Conservation (phyloP, 257 asterid genomes). For the Solanum habrochaites region DNA sequence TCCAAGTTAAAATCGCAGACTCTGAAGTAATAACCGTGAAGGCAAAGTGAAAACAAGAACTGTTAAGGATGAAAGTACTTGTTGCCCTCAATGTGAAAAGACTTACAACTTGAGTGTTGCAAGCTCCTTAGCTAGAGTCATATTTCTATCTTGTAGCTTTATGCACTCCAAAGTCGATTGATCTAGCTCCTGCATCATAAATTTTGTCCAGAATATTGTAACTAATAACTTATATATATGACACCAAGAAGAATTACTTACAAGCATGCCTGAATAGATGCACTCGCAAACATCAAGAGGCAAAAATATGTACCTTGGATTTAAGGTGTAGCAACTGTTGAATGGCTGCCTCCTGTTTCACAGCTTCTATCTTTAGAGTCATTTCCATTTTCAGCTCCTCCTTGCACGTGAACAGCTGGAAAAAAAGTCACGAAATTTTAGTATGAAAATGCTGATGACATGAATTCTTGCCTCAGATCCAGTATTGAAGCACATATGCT, state of each 20-base stretch:
- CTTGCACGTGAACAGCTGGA: conserved; percentile 42
- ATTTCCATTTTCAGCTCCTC: conserved; percentile 50
- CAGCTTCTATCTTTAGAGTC: conserved; percentile 45
- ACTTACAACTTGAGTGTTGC: conserved; percentile 80
- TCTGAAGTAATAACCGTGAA: conserved; percentile 18
- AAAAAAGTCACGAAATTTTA: not conserved
- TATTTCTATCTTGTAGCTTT: conserved; percentile 53
- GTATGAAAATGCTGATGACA: not conserved
- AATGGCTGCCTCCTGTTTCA: conserved; percentile 26
- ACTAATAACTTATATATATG: not conserved
- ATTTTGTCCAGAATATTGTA: not conserved
- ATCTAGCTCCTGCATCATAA: conserved; percentile 51
- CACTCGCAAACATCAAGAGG: not conserved
- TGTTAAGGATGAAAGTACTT: not conserved
- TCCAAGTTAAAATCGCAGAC: conserved; percentile 66
- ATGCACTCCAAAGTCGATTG: conserved; percentile 43
- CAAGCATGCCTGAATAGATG: not conserved
- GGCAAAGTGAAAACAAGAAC: not conserved
- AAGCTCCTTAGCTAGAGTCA: conserved; percentile 86
- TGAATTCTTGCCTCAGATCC: not conserved
- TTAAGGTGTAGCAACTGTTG: conserved; percentile 54
- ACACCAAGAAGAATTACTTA: not conserved
- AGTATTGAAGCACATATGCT: not conserved
- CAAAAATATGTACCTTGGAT: conserved; percentile 43
- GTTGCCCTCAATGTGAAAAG: not conserved